Base-by-base conservation (phyloP, 2,329 filamentous ascomycete species). In the Aspergillus intermedius region DNA sequence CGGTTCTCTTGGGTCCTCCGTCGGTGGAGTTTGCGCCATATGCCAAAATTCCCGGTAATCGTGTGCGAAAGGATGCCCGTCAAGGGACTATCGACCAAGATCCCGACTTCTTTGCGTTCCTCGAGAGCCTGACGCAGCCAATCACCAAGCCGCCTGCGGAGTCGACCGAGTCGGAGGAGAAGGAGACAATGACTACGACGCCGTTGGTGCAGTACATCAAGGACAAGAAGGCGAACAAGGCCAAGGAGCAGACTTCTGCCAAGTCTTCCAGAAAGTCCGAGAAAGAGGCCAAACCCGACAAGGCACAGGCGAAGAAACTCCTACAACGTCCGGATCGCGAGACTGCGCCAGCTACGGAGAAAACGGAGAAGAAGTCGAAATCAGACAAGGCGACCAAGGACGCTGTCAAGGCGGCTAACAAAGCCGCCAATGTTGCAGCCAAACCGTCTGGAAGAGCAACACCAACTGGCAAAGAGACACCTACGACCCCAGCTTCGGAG, bases 51-150 rank as follows among this genome's bases (percentile, higher is more conserved):
- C 89, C 91, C 1, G 81, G 81, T 50, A 80, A 77, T 32, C 88
- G 88, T 65, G 81, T 81, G 44, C 83, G 89, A 30, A 81, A 82
- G 47, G 93, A 98, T 73, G 82, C 83, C 46, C 84, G 91, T 12
- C 88, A 95, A 66, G 93, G 91, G 46, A 95, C 90, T 3, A 97
- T 98, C 57, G 93, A 98, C 60, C 90, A 95, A 65, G 93, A 98
- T 62, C 83, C 88, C 0, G 93, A 97, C 59, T 98, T 96, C 60
- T 94, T 96, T 74, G 83, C 84, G 22, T 98, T 97, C 65, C 78
- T 98, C 6, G 87, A 94, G 66, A 86, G 81, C 47, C 78, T 97
- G 42, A 94, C 91, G 1, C 89, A 94, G 57, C 81, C 80, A 2
- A 76, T 82, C 51, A 69, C 71, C n/a, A 84, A 80, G 60, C 68